These are phyloP conservation scores for Penicillium frequentans DNA, from an alignment of 2,329 filamentous ascomycete genomes.

Conservation along the genomic window DNA sequence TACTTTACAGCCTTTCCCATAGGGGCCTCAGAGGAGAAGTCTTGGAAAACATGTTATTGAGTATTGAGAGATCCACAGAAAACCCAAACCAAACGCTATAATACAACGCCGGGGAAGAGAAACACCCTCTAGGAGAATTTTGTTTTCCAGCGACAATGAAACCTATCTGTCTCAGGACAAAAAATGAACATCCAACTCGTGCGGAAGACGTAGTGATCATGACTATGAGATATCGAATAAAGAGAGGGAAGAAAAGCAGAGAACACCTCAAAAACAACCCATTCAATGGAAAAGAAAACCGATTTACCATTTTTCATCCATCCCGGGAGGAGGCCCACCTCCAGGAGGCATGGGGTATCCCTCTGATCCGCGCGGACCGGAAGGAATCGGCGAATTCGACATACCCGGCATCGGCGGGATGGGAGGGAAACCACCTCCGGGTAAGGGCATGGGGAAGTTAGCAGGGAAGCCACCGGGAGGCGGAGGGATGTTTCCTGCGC, in stretches of 20 bases:
- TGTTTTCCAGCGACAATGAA: conserved; percentile 1
- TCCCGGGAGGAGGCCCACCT: conserved; percentile 28
- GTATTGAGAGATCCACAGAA: conserved; percentile 3
- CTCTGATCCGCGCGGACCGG: conserved; percentile 30
- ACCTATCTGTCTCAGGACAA: background rate
- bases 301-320: conserved; percentile 30
- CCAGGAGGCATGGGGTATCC: conserved; percentile 31
- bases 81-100: conserved; percentile 15
- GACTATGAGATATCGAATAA: background rate
- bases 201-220: conserved; percentile 5
- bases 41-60: conserved; percentile 3
- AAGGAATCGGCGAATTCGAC: conserved; percentile 22
- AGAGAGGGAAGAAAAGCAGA: background rate
- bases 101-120: conserved; percentile 17
- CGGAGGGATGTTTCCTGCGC: conserved; percentile 44
- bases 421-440: background rate
- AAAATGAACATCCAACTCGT: background rate
- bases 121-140: background rate
- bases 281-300: background rate
- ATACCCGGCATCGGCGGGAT: conserved; percentile 36
- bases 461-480: conserved; percentile 42
- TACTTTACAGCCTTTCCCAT: background rate
- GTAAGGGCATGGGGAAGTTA: conserved; percentile 38
- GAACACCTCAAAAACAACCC: background rate
- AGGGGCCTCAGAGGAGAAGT: too few relatives aligned